Conservation (phyloP, 2,329 filamentous ascomycete genomes). For the Pseudogymnoascus sp. region DNA sequence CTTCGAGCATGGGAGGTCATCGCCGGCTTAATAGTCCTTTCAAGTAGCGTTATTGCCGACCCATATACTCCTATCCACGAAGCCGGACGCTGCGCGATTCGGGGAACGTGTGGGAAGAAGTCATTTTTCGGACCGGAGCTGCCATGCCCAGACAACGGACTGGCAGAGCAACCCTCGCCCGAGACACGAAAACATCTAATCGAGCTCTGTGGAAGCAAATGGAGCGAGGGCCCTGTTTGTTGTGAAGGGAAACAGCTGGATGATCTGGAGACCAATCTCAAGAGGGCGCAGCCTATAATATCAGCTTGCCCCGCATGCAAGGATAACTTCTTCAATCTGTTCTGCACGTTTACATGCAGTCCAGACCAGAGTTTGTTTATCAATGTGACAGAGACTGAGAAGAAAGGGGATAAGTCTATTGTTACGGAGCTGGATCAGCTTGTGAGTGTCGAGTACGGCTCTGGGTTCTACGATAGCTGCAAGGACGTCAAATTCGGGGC, state of each 20-base stretch:
- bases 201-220: slow-evolving; percentile 77
- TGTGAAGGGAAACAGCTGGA: slow-evolving; percentile 76
- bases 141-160: slow-evolving; percentile 85
- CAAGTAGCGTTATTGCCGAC: slow-evolving; percentile 18
- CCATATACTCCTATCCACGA: slow-evolving; percentile 57
- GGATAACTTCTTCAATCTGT: slow-evolving; percentile 96
- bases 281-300: slow-evolving; percentile 81
- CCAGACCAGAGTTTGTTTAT: slow-evolving; percentile 93
- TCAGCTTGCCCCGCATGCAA: slow-evolving; percentile 94
- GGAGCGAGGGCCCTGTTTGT: slow-evolving; percentile 76
- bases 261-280: slow-evolving; percentile 72
- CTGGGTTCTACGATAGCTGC: slow-evolving; percentile 91
- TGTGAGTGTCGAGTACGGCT: slow-evolving; percentile 73
- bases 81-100: slow-evolving; percentile 78
- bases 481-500: slow-evolving; percentile 98
- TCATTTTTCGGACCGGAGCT: slow-evolving; percentile 83
- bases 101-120: slow-evolving; percentile 85
- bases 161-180: slow-evolving; percentile 65
- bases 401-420: slow-evolving; percentile 46
- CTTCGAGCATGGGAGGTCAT: not conserved
- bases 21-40: not conserved
- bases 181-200: slow-evolving; percentile 70
- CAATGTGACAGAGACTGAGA: slow-evolving; percentile 72
- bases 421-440: slow-evolving; percentile 89
- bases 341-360: slow-evolving; percentile 97